Conservation (phyloP, 1,284 basidiomycete species). For the Rhodotorula sp. region DNA sequence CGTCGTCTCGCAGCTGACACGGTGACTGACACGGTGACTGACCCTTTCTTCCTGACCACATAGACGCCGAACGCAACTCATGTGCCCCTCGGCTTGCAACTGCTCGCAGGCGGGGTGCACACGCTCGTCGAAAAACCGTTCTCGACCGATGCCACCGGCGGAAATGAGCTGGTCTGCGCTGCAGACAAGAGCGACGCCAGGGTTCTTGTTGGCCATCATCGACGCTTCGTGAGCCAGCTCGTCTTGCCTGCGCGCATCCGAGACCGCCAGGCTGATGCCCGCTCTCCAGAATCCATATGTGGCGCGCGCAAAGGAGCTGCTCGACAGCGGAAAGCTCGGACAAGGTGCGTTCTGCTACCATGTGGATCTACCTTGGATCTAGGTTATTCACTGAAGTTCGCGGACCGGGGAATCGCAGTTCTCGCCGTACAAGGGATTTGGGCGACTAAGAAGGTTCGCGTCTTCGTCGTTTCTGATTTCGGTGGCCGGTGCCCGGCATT, state of each 20-base stretch:
- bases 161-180: conserved; percentile 20
- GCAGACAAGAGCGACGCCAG: conserved; percentile 5
- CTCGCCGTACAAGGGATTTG: conserved; percentile 36
- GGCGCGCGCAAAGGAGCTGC: conserved; percentile 22
- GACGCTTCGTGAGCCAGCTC: conserved; percentile 28
- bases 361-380: neutral
- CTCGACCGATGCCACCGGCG: conserved; percentile 19
- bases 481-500: neutral
- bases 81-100: conserved; percentile 31
- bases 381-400: too few relatives aligned
- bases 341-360: neutral
- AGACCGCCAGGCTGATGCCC: too few relatives aligned
- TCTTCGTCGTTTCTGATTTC: too few relatives aligned
- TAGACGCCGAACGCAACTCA: conserved; percentile 39
- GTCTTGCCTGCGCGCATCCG: neutral
- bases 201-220: conserved; percentile 40
- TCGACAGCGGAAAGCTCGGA: conserved; percentile 35
- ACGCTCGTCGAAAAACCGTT: conserved; percentile 43
- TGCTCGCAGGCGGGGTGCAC: conserved; percentile 34
- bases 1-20: neutral
- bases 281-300: conserved; percentile 32
- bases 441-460: conserved; percentile 30
- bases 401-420: conserved; percentile 4
- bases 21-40: too few relatives aligned
- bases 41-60: neutral